Evolutionary conservation across 495 filamentous ascomycete species (phyloP).

Genomic region (Penicillium ochrochloron): DNA sequence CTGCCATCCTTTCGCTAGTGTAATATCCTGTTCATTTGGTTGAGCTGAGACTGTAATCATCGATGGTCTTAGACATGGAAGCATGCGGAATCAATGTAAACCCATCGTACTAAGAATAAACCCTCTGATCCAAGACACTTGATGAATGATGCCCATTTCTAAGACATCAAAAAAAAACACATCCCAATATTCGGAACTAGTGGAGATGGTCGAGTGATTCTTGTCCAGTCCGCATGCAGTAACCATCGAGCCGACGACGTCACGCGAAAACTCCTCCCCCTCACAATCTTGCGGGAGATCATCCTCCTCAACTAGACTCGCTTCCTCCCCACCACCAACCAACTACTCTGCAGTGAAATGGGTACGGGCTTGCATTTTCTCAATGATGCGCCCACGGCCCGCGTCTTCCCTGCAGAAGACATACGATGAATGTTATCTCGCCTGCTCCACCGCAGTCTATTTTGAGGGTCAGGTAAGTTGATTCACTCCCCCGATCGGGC

Average conservation of each 20-base stretch:
- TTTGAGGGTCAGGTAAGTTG: conserved; percentile 81
- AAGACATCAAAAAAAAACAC: neutral
- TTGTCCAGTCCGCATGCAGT: conserved; percentile 30
- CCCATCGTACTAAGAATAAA: neutral
- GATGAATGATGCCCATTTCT: neutral
- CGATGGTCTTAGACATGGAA: neutral
- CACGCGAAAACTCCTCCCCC: conserved; percentile 45
- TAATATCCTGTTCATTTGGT: too few species aligned
- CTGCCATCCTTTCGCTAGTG: too few species aligned
- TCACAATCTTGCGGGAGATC: conserved; percentile 29
- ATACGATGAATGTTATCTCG: conserved; percentile 93
- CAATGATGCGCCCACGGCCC: conserved; percentile 81
- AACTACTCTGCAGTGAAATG: conserved; percentile 34
- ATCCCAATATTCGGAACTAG: neutral
- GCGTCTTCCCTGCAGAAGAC: conserved; percentile 90
- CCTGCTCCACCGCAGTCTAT: conserved; percentile 93
- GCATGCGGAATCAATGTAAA: neutral
- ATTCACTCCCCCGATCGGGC: conserved; percentile 10
- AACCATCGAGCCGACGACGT: conserved; percentile 46
- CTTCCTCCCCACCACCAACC: conserved; percentile 19
- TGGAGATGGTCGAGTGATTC: conserved; percentile 1
- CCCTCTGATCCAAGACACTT: neutral
- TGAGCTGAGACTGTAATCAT: too few species aligned
- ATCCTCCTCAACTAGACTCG: conserved; percentile 15
- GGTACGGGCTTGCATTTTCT: conserved; percentile 31